Percentiles rank a stretch among this genome's conserved stretches.
Conservation (phyloP, 305 asterid genomes). For the Plantago lanceolata region DNA sequence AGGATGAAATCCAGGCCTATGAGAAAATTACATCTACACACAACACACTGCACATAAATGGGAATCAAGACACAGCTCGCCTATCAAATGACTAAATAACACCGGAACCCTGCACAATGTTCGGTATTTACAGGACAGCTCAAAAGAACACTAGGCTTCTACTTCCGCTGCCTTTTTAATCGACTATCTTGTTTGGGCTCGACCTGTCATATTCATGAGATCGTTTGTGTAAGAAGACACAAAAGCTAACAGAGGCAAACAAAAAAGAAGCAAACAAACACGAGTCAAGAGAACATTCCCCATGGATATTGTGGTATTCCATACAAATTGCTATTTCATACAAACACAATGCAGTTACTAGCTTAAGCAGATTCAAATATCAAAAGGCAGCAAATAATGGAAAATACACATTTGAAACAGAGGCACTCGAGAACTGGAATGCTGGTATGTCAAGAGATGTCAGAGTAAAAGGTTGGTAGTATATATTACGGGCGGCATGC, state of each 20-base stretch:
- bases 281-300: not conserved
- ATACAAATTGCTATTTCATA: not conserved
- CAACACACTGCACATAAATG: constrained; percentile 19
- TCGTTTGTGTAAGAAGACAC: constrained; percentile 9
- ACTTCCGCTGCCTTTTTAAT: constrained; percentile 55
- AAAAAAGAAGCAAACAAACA: not conserved
- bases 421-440: constrained; percentile 14
- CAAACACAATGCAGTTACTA: not conserved
- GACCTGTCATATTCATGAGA: constrained; percentile 39
- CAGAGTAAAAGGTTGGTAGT: not conserved
- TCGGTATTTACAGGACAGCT: constrained; percentile 11
- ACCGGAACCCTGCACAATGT: constrained; percentile 1
- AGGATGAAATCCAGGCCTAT: not conserved
- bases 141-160: not conserved
- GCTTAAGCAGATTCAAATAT: not conserved
- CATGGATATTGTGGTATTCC: not conserved
- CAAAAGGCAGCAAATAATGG: not conserved
- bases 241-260: not conserved
- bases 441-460: not conserved
- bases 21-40: constrained; percentile 34
- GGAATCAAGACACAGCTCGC: constrained; percentile 19
- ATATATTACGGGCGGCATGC: not conserved
- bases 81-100: constrained; percentile 7
- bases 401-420: not conserved
- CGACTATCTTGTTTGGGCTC: constrained; percentile 50